phyloP scores from a whole-genome alignment of 768 basidiomycete species.

The Pleurotus pulmonarius region DNA sequence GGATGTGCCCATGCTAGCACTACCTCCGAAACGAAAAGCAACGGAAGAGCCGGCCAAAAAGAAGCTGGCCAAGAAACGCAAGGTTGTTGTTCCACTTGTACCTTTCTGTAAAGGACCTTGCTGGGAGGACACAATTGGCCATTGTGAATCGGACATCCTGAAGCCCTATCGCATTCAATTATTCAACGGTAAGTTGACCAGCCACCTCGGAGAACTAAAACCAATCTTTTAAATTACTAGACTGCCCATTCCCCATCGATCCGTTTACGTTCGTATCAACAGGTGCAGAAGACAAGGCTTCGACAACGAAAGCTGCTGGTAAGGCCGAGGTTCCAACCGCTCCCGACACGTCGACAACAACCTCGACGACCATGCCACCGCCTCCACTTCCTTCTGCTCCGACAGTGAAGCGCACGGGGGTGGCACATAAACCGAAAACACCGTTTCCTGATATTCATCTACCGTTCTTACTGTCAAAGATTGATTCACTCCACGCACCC shows the following conservation, averaged over 20 bases:
- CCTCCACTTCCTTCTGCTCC: constrained; percentile 9
- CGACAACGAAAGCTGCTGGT: constrained; percentile 10
- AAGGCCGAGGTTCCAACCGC: constrained; percentile 11
- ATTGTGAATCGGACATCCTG: constrained; percentile 68
- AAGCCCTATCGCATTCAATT: constrained; percentile 73
- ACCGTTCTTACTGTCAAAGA: constrained; percentile 57
- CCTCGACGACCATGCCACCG: constrained; percentile 1
- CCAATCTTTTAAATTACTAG: constrained; percentile 31
- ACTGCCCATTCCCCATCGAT: constrained; percentile 68
- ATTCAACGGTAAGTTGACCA: constrained; percentile 64
- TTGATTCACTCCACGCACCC: constrained; percentile 54
- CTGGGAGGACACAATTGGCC: constrained; percentile 70
- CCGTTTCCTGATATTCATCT: constrained; percentile 69
- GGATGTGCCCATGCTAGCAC: constrained; percentile 28
- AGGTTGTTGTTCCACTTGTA: constrained; percentile 72
- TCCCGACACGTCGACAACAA: constrained; percentile 12
- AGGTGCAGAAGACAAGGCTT: constrained; percentile 26
- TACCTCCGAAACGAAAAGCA: constrained; percentile 61
- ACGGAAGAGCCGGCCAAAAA: constrained; percentile 49
- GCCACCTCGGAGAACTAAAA: constrained; percentile 3
- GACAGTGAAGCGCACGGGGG: constrained; percentile 24
- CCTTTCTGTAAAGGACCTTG: constrained; percentile 81
- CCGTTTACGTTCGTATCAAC: constrained; percentile 73
- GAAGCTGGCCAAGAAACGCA: constrained; percentile 64
- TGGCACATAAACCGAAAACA: constrained; percentile 40